Evolutionary conservation across 2,329 filamentous ascomycete species (phyloP), one percentile per base, ranked within the genome.

Genomic region (Seiridium unicorne): DNA sequence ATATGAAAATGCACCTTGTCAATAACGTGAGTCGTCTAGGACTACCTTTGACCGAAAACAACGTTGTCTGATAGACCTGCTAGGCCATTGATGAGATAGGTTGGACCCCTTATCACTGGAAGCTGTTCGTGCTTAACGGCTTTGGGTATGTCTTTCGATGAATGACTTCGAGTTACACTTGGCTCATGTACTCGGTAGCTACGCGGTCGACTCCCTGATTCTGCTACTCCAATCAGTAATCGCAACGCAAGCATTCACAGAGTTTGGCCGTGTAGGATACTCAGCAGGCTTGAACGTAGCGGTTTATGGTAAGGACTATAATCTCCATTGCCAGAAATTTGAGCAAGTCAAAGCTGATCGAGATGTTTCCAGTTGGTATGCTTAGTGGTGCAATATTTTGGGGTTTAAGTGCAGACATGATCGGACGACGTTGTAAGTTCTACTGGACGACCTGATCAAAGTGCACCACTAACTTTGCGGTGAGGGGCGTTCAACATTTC

Each of bases 1-100:
- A 84, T 65, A 81, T 81, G 46, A 90, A 90, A 71, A 90, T 90
- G 86, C 81, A 87, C 65, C 76, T 90, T 35, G 82, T 90, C 61
- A 91, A 90, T 69, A 83, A 90, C 71, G 85, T 85, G 66, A 74
- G 82, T 66, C 11, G n/a, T 35, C 36, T 35, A 5, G 60, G 40
- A 61, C 40, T 58, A 26, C 18, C 18, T 26, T 26, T 26, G 18
- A 26, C 18, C 18, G 18, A 26, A 26, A 26, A 26, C 18, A 26
- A 26, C 18, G 18, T 4, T 4, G 47, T 42, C 26, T 8, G 18
- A 26, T 26, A 26, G 18, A 26, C 18, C 18, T 26, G 18, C 18
- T 26, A 72, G 70, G 70, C 70, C n/a, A 72, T 72, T 57, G 70
- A 72, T 48, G 70, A 72, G 51, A 72, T 72, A 44, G 70, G 70